Base-by-base conservation (phyloP, 306 rosid species). In the Rosa multiflora region DNA sequence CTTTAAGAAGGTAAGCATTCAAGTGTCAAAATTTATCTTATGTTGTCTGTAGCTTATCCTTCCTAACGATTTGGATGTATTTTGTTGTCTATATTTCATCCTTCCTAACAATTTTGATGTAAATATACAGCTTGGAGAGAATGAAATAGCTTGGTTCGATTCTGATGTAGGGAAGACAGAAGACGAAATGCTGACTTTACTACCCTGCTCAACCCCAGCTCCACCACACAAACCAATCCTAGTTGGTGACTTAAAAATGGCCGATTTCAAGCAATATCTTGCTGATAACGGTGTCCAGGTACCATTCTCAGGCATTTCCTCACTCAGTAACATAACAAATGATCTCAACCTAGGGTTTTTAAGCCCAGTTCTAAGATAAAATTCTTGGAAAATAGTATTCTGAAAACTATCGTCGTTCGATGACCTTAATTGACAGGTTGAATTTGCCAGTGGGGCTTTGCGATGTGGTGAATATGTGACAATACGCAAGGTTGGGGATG, bases 381-480 rank as follows among this genome's bases (percentile, higher is more conserved):
- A 39, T 18, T 74, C 3, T 42, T 56, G 39, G 78, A 14, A 52
- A 42, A 35, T 56, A 1, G 9, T 74, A 14, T 11, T 59, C 13
- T 74, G 10, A 43, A 55, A 23, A 42, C 26, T 32, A 23, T 75
- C 17, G 5, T 23, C 1, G 20, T 58, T 37, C n/a, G 29, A 62
- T 61, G 42, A 56, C 44, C 35, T 44, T 43, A 63, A 64, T 75
- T 59, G 70, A 55, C 86, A 93, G 97, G 99, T 87, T 75, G 99
- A 96, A 80, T 91, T 93, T 83, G 87, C 94, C 15, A 87, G 88
- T 9, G 97, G 97, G 63, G 99, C 96, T 72, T 69, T 96, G 84
- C 90, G 98, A n/a, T 93, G 98, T 17, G 98, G 98, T 58, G 98
- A 96, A 81, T 88, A 88, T 42, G 97, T 96, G 81, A 96, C 99